These are phyloP conservation scores for Tylopilus orsonianus DNA, from an alignment of 1,284 basidiomycete genomes.

Conservation along the genomic window DNA sequence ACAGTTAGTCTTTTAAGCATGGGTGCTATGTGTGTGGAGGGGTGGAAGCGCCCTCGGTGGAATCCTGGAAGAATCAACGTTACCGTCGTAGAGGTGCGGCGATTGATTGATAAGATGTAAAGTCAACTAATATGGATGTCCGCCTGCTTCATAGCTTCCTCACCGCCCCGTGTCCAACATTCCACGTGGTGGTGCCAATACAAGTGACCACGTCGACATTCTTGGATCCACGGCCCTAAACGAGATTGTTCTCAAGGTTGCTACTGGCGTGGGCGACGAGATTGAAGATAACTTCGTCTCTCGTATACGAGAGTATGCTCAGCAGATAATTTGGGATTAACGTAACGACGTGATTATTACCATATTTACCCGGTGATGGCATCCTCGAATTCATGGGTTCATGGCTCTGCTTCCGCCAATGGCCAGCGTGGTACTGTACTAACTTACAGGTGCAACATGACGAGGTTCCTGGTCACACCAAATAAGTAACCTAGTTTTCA, in stretches of 20 bases:
- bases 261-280: constrained; percentile 72
- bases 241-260: constrained; percentile 88
- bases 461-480: too few relatives aligned
- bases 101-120: constrained; percentile 4
- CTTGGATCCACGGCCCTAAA: constrained; percentile 87
- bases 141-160: constrained; percentile 56
- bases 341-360: constrained; percentile 9
- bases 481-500: background rate
- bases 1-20: constrained; percentile 89
- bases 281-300: constrained; percentile 77
- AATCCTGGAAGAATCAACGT: constrained; percentile 91
- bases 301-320: constrained; percentile 75
- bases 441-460: too few relatives aligned
- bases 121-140: constrained; percentile 11
- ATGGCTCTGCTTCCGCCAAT: background rate
- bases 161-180: constrained; percentile 78
- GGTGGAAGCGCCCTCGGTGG: constrained; percentile 90
- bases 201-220: constrained; percentile 92
- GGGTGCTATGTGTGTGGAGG: constrained; percentile 94
- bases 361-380: background rate
- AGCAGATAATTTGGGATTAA: constrained; percentile 78
- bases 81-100: constrained; percentile 78
- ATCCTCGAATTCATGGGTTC: constrained; percentile 9
- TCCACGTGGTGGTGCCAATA: constrained; percentile 88
- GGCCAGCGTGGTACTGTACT: too few relatives aligned